Conservation (phyloP, 2,329 filamentous ascomycete genomes). For the Trichoderma sp. region DNA sequence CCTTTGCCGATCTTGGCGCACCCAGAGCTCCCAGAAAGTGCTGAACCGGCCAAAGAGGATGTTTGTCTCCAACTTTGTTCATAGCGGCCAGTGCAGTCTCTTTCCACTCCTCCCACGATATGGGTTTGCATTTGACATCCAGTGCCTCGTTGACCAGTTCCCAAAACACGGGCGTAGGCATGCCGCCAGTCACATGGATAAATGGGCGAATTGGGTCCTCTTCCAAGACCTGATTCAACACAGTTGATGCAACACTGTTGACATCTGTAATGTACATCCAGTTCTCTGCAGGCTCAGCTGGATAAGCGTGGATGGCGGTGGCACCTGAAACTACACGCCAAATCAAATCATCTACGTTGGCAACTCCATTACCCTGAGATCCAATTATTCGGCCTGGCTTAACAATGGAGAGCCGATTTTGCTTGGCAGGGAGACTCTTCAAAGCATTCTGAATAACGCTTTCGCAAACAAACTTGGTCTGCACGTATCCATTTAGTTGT, state of each 20-base stretch:
- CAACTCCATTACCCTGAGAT: constrained; percentile 30
- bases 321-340: constrained; percentile 33
- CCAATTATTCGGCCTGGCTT: constrained; percentile 36
- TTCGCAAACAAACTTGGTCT: constrained; percentile 36
- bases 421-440: background rate
- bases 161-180: constrained; percentile 33
- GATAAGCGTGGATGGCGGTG: constrained; percentile 26
- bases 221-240: constrained; percentile 25
- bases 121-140: constrained; percentile 15
- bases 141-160: constrained; percentile 29
- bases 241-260: constrained; percentile 27
- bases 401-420: constrained; percentile 30
- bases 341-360: constrained; percentile 35
- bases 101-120: constrained; percentile 31
- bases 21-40: constrained; percentile 31
- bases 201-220: background rate
- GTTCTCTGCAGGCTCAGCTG: constrained; percentile 22
- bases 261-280: constrained; percentile 33
- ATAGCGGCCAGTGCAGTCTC: constrained; percentile 22
- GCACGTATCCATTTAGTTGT: constrained; percentile 31
- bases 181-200: constrained; percentile 29
- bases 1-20: background rate
- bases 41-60: constrained; percentile 36
- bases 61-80: constrained; percentile 30
- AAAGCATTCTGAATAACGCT: constrained; percentile 28